Evolutionary conservation across 805 yeast genomes (phyloP).

Genomic region (Komagataella pseudopastoris): DNA sequence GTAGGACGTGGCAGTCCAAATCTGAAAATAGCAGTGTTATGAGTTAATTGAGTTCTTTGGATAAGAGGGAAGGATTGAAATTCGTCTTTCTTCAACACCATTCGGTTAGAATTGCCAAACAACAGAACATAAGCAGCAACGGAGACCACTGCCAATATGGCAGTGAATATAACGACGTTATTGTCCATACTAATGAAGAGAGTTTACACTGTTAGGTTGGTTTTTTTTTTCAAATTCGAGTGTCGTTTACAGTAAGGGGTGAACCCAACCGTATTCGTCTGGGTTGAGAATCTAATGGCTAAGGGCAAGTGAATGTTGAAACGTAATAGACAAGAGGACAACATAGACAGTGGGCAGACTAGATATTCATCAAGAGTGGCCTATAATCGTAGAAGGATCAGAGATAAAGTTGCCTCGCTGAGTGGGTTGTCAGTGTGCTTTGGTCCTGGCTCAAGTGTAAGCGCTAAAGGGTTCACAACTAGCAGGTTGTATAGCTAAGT

Average conservation of each 20-base stretch:
- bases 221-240: background rate
- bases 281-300: background rate
- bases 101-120: conserved; percentile 22
- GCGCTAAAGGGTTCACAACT: too few species aligned
- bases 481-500: too few species aligned
- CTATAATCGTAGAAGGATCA: too few species aligned
- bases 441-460: too few species aligned
- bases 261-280: background rate
- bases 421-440: too few species aligned
- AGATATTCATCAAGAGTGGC: too few species aligned
- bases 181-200: background rate
- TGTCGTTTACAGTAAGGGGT: background rate
- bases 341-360: too few species aligned
- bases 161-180: background rate
- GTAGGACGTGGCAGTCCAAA: conserved; percentile 68
- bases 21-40: conserved; percentile 73
- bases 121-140: conserved; percentile 19
- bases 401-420: too few species aligned
- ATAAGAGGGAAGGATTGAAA: conserved; percentile 73
- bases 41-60: conserved; percentile 61
- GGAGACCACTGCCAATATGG: conserved; percentile 19
- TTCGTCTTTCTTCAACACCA: conserved; percentile 49
- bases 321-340: background rate
- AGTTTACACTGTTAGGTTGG: background rate
- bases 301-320: background rate